These are phyloP conservation scores for Hypoxylon sp. DNA, from an alignment of 2,329 filamentous ascomycete genomes.

Conservation along the genomic window DNA sequence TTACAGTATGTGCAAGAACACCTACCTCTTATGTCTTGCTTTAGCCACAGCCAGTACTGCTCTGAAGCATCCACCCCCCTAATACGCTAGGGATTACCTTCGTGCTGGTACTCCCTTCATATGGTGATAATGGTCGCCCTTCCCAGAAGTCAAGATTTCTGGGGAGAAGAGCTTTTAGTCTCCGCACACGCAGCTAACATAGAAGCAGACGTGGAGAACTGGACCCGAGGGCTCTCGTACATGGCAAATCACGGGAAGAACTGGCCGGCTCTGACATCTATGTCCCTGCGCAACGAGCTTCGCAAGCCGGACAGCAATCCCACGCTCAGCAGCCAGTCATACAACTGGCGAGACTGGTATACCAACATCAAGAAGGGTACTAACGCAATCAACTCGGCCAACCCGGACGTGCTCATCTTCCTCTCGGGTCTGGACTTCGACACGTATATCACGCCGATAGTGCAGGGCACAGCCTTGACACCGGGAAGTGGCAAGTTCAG, in stretches of 20 bases:
- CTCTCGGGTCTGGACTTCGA: constrained; percentile 72
- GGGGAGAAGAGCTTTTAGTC: not conserved
- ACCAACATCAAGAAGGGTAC: constrained; percentile 64
- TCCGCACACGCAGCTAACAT: constrained; percentile 19
- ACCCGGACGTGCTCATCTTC: constrained; percentile 69
- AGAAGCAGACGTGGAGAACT: constrained; percentile 64
- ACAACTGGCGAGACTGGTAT: constrained; percentile 73
- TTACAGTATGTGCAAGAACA: constrained; percentile 58
- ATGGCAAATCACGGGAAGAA: constrained; percentile 71
- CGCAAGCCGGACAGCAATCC: constrained; percentile 60
- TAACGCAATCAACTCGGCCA: constrained; percentile 65
- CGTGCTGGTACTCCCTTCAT: not conserved
- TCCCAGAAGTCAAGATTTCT: not conserved
- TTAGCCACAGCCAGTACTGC: not conserved
- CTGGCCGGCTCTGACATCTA: constrained; percentile 65
- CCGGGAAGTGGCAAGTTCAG: constrained; percentile 63
- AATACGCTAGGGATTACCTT: not conserved
- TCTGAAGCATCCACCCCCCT: no score
- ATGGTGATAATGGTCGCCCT: not conserved
- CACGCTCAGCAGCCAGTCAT: constrained; percentile 56
- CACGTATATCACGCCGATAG: constrained; percentile 67
- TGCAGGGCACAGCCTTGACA: constrained; percentile 63
- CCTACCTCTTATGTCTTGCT: not conserved
- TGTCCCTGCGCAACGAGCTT: constrained; percentile 69
- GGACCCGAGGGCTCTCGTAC: constrained; percentile 71